Conservation (phyloP, 768 basidiomycete species). For the Mycena kentingensis region DNA sequence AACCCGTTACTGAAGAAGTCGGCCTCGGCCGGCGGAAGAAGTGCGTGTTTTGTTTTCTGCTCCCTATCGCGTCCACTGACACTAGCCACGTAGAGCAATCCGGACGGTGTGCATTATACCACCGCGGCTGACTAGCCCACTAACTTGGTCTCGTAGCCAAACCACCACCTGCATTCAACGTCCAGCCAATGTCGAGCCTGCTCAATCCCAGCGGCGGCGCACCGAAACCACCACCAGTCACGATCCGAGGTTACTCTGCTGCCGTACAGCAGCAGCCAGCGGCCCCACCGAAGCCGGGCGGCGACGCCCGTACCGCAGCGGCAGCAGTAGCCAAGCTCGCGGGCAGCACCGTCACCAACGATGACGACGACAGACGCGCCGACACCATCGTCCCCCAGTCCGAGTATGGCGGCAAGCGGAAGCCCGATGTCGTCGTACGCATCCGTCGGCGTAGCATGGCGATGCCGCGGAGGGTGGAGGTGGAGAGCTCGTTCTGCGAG, state of each 20-base stretch:
- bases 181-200: slow-evolving; percentile 75
- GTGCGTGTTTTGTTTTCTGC: slow-evolving; percentile 45
- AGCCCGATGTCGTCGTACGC: slow-evolving; percentile 83
- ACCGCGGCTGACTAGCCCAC: background rate
- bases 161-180: slow-evolving; percentile 77
- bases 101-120: slow-evolving; percentile 53
- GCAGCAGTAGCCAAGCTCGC: slow-evolving; percentile 26
- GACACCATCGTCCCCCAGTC: slow-evolving; percentile 72
- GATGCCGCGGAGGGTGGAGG: too few species aligned
- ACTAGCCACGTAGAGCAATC: slow-evolving; percentile 58
- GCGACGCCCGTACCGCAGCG: slow-evolving; percentile 37
- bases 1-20: slow-evolving; percentile 84
- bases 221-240: slow-evolving; percentile 23
- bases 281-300: slow-evolving; percentile 27
- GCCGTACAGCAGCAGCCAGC: slow-evolving; percentile 19
- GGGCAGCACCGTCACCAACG: slow-evolving; percentile 32
- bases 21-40: slow-evolving; percentile 60
- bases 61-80: slow-evolving; percentile 16
- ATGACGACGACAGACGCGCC: slow-evolving; percentile 40
- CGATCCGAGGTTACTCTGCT: slow-evolving; percentile 20
- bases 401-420: slow-evolving; percentile 79
- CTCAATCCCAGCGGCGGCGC: slow-evolving; percentile 65
- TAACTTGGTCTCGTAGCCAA: slow-evolving; percentile 47
- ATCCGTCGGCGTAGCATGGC: slow-evolving; percentile 56
- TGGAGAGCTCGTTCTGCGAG: slow-evolving; percentile 68